phyloP scores from a whole-genome alignment of 2,329 filamentous ascomycete species.

The Fusarium graminum region DNA sequence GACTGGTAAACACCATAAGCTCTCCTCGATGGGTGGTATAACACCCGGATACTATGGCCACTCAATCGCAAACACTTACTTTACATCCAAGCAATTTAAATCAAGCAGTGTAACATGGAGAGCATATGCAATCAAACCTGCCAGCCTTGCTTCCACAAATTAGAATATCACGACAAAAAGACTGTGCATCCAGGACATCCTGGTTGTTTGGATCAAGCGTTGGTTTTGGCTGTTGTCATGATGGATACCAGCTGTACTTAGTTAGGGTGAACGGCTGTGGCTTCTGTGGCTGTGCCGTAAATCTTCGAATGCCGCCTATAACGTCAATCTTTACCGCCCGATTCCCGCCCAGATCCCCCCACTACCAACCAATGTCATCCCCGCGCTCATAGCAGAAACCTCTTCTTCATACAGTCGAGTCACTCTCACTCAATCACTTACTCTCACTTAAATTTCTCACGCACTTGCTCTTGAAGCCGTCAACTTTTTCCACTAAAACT shows the following conservation, averaged over 20 bases:
- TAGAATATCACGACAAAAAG: constrained; percentile 6
- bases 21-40: constrained; percentile 1
- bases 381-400: constrained; percentile 37
- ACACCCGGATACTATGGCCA: neutral
- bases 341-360: constrained; percentile 18
- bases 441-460: neutral
- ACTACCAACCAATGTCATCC: constrained; percentile 39
- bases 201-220: neutral
- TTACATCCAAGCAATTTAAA: neutral
- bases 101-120: constrained; percentile 7
- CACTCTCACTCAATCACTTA: constrained; percentile 7
- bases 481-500: constrained; percentile 8
- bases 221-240: constrained; percentile 14
- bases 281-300: constrained; percentile 35
- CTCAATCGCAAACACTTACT: neutral
- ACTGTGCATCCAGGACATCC: constrained; percentile 2
- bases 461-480: neutral
- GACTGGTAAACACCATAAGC: too few relatives aligned
- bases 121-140: constrained; percentile 7
- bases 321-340: constrained; percentile 24
- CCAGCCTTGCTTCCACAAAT: constrained; percentile 4
- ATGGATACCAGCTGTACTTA: constrained; percentile 6
- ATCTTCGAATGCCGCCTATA: constrained; percentile 1
- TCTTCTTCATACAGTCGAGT: constrained; percentile 22
- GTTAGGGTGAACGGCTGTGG: constrained; percentile 23